These are phyloP conservation scores for Fusarium continuum DNA, from an alignment of 2,329 filamentous ascomycete species.

Conservation along the genomic window DNA sequence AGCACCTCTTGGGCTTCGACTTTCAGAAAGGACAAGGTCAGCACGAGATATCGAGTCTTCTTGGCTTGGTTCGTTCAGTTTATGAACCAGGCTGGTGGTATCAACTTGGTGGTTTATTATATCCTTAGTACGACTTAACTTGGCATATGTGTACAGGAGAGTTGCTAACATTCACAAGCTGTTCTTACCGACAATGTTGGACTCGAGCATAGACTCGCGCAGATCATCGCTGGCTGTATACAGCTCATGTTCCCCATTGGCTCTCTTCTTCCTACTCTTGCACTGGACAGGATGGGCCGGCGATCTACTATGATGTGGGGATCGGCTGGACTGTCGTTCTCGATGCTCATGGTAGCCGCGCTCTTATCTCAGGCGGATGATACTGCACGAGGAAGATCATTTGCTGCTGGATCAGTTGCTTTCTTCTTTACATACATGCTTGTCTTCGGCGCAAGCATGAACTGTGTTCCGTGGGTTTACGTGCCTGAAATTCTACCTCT, in stretches of 20 bases:
- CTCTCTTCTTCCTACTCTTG: conserved; percentile 47
- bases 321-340: conserved; percentile 40
- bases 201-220: conserved; percentile 37
- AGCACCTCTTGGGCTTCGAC: conserved; percentile 52
- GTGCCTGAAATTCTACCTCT: conserved; percentile 36
- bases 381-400: conserved; percentile 12
- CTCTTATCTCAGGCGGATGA: conserved; percentile 29
- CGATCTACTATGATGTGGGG: conserved; percentile 57
- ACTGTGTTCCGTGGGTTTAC: conserved; percentile 41
- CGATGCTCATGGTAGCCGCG: conserved; percentile 37
- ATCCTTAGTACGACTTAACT: conserved; percentile 40
- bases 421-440: conserved; percentile 39
- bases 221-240: conserved; percentile 50
- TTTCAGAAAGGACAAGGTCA: conserved; percentile 28
- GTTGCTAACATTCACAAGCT: background rate
- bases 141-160: accelerated
- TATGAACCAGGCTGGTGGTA: conserved; percentile 57
- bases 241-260: conserved; percentile 53
- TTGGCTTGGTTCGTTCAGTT: conserved; percentile 35
- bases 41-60: conserved; percentile 26
- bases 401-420: conserved; percentile 22
- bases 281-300: conserved; percentile 51
- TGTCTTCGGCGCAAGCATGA: conserved; percentile 33
- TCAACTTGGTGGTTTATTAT: conserved; percentile 56
- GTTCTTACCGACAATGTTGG: conserved; percentile 48